Evolutionary conservation across 2,329 filamentous ascomycete species (phyloP), one percentile per base, ranked within the genome.

Genomic region (Fusarium sp.): DNA sequence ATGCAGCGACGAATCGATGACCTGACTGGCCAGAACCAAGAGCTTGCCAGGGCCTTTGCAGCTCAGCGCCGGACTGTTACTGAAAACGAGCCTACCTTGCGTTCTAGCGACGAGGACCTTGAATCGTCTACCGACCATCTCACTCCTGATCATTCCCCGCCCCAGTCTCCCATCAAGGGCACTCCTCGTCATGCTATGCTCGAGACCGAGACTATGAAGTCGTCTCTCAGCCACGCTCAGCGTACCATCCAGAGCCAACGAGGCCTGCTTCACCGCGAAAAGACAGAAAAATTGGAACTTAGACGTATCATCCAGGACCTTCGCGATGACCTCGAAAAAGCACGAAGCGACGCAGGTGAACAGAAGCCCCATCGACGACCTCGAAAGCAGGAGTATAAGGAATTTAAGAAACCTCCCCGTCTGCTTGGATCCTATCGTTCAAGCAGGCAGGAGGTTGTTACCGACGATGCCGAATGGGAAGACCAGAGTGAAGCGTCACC

Each of bases 201-300:
- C n/a, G 95, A 99, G 77, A 90, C 92, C 0, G 95, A 99, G 79
- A 99, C 95, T 0, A 81, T 99, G 67, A 96, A 95, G 79, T 96
- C 93, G 50, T 97, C 94, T 25, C 84, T 98, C 26, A 90, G 93
- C 67, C 95, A 99, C 75, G 94, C 95, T 35, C 95, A 98, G 75
- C 88, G 94, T 55, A 97, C 96, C 79, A 97, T 99, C 57, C 94
- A 98, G 75, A 96, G 92, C 71, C 86, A 98, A 68, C 93, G 96
- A 77, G 93, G 91, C 75, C 96, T 93, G 71, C 91, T 98, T 42
- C 94, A 99, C 76, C 91, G 95, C 31, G 95, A 99, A 77, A 99
- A 98, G 87, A 97, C 94, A 0, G 95, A 99, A 77, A 99, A 97
- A 81, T 86, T 98, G 26, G 95, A 99, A 77, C 85, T 98, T 50